These are phyloP conservation scores for Porcisia hertigi DNA, from an alignment of 208 protist species.

Conservation along the genomic window DNA sequence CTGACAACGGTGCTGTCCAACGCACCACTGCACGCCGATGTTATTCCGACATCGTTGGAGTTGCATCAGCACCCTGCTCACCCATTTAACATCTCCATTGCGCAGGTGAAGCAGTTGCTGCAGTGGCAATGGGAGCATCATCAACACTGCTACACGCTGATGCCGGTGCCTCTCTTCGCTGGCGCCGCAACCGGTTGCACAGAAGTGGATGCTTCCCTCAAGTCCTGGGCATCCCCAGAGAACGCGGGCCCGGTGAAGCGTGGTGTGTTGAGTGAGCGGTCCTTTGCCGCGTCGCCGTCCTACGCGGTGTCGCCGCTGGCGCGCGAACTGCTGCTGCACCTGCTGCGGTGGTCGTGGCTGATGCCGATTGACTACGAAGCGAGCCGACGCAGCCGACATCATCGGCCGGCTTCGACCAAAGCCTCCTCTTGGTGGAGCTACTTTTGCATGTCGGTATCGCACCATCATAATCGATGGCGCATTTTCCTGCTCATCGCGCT, in stretches of 20 bases:
- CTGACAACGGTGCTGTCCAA: slow-evolving; percentile 35
- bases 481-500: slow-evolving; percentile 11
- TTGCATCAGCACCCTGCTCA: slow-evolving; percentile 45
- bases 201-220: slow-evolving; percentile 19
- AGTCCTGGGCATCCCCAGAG: background rate
- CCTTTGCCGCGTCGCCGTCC: background rate
- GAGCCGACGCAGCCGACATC: slow-evolving; percentile 1
- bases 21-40: slow-evolving; percentile 46
- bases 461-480: background rate
- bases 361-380: slow-evolving; percentile 50
- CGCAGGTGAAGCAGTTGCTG: slow-evolving; percentile 65
- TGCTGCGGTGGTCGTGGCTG: slow-evolving; percentile 62
- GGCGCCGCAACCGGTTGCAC: slow-evolving; percentile 20
- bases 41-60: slow-evolving; percentile 51
- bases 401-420: background rate
- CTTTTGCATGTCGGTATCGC: background rate
- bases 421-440: background rate
- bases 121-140: slow-evolving; percentile 83
- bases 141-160: slow-evolving; percentile 62
- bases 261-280: background rate
- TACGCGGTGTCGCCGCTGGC: slow-evolving; percentile 59
- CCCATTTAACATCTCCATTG: slow-evolving; percentile 54
- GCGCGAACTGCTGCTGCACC: slow-evolving; percentile 50
- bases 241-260: background rate
- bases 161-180: slow-evolving; percentile 44